Conservation (phyloP, 495 filamentous ascomycete species). For the Aspergillus heteromorphus region DNA sequence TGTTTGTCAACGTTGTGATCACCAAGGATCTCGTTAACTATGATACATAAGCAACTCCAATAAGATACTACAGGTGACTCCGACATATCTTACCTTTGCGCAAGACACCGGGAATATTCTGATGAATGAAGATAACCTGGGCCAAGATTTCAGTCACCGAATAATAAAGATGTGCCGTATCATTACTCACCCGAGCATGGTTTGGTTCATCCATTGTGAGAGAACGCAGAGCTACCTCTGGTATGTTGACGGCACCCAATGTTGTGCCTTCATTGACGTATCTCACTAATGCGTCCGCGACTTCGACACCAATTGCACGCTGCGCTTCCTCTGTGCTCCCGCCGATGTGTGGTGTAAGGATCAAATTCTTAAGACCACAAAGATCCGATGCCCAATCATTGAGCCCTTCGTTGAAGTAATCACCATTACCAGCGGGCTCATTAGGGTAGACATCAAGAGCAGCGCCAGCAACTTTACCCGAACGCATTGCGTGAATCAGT, state of each 20-base stretch:
- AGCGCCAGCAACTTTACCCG: constrained; percentile 85
- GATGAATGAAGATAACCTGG: constrained; percentile 88
- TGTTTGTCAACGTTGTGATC: constrained; percentile 99
- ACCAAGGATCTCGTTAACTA: constrained; percentile 87
- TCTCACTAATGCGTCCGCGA: constrained; percentile 75
- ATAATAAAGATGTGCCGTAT: not conserved
- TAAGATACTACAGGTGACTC: not conserved
- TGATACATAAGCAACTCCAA: constrained; percentile 1
- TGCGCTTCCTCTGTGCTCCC: constrained; percentile 98
- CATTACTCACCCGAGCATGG: constrained; percentile 63
- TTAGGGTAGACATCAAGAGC: constrained; percentile 94
- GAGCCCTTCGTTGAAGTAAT: constrained; percentile 84
- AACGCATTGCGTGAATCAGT: constrained; percentile 80
- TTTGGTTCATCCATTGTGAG: constrained; percentile 82
- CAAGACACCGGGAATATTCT: constrained; percentile 91
- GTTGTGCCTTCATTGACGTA: constrained; percentile 94
- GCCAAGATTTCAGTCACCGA: not conserved
- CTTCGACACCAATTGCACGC: constrained; percentile 91
- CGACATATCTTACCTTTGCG: constrained; percentile 55
- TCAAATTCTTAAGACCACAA: constrained; percentile 80
- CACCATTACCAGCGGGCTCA: constrained; percentile 89
- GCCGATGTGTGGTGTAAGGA: constrained; percentile 93
- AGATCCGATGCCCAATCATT: constrained; percentile 87
- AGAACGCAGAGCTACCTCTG: constrained; percentile 82
- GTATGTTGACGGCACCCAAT: constrained; percentile 89